Conservation (phyloP, 2,329 filamentous ascomycete genomes). For the Nemania sp. region DNA sequence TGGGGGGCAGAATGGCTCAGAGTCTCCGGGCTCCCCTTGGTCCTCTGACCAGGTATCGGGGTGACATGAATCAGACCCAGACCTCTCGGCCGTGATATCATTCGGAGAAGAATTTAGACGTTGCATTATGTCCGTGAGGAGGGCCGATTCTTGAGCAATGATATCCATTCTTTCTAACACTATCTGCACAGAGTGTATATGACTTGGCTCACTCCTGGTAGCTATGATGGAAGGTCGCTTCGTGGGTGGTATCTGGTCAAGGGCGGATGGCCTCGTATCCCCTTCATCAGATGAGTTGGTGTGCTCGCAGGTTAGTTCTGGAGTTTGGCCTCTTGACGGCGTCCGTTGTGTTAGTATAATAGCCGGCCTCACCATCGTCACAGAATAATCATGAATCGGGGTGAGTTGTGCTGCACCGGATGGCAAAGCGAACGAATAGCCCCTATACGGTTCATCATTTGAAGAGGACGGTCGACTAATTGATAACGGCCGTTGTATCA, state of each 20-base stretch:
- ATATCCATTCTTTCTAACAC: not conserved
- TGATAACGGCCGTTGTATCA: constrained; percentile 22
- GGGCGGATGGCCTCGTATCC: not conserved
- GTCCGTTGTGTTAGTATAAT: constrained; percentile 2
- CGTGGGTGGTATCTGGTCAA: not conserved
- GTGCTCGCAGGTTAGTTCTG: constrained; percentile 8
- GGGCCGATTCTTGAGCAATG: not conserved
- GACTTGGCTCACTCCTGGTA: not conserved
- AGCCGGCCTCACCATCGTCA: not conserved
- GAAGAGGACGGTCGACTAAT: constrained; percentile 1
- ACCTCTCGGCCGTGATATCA: not conserved
- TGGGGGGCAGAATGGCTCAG: constrained; percentile 37
- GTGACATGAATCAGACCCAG: constrained; percentile 29
- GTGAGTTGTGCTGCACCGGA: not conserved
- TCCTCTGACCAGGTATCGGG: constrained; percentile 36
- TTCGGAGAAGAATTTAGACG: not conserved
- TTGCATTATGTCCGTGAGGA: not conserved
- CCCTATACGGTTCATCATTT: not conserved
- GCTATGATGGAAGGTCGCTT: not conserved
- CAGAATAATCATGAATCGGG: not conserved
- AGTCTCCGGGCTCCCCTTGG: constrained; percentile 37
- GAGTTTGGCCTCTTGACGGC: constrained; percentile 24
- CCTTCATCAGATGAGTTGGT: not conserved
- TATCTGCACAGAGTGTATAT: not conserved
- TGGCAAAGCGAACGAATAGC: not conserved